phyloP scores from a whole-genome alignment of 163 green algal species.

The Prototheca stagnorum region DNA sequence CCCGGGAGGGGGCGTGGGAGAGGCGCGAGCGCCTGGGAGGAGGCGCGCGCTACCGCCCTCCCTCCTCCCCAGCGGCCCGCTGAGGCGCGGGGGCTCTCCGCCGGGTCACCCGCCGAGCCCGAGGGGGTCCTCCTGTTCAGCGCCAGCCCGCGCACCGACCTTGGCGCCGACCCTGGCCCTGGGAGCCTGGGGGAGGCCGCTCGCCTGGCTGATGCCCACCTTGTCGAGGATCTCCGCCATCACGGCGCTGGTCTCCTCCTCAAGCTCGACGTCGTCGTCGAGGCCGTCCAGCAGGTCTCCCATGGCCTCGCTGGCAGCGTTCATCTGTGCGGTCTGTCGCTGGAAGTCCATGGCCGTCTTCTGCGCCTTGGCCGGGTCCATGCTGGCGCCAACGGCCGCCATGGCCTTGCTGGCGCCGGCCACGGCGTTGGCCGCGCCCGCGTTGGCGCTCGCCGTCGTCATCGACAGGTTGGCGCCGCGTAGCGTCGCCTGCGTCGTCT shows the following conservation, averaged over 20 bases:
- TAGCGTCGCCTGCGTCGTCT: slow-evolving; percentile 47
- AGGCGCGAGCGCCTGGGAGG: too few species aligned
- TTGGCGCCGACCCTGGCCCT: slow-evolving; percentile 8
- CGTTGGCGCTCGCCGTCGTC: slow-evolving; percentile 44
- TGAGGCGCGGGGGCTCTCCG: too few species aligned
- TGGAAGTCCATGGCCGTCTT: slow-evolving; percentile 48
- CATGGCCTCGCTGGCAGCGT: slow-evolving; percentile 51
- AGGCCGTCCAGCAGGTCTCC: slow-evolving; percentile 68
- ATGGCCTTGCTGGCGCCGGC: slow-evolving; percentile 46
- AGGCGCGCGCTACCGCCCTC: too few species aligned
- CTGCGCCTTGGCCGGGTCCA: slow-evolving; percentile 33
- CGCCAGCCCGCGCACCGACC: too few species aligned
- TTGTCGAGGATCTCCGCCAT: slow-evolving; percentile 71
- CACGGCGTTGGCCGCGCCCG: slow-evolving; percentile 39
- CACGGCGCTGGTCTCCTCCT: slow-evolving; percentile 60
- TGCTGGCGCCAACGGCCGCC: slow-evolving; percentile 27
- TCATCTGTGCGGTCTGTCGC: slow-evolving; percentile 42
- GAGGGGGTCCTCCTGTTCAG: too few species aligned
- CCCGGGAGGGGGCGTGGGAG: too few species aligned
- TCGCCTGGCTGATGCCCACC: slow-evolving; percentile 54
- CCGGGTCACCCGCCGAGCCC: too few species aligned
- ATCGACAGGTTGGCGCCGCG: slow-evolving; percentile 50
- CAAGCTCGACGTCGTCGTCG: slow-evolving; percentile 45
- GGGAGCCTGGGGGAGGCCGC: slow-evolving; percentile 25
- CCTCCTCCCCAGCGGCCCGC: too few species aligned